phyloP scores from a whole-genome alignment of 352 stramenopile genomes.

The Globisporangium ultimum region DNA sequence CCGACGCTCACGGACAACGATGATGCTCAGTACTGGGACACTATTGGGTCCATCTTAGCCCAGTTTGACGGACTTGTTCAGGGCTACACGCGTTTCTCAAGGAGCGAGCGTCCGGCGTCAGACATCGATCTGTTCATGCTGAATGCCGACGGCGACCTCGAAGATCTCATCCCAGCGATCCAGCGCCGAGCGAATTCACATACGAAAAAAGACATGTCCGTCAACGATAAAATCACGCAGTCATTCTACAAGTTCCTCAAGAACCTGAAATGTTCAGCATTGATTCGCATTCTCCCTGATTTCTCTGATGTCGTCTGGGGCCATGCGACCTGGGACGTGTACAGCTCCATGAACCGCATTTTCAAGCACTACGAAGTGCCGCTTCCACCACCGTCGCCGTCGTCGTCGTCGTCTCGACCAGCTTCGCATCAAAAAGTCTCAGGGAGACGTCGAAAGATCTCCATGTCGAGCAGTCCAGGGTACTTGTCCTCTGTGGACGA shows the following conservation, averaged over 20 bases:
- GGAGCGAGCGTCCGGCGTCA: slow-evolving; percentile 18
- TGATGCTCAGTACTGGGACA: slow-evolving; percentile 28
- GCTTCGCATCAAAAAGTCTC: no score
- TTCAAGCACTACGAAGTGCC: slow-evolving; percentile 82
- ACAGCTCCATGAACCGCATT: slow-evolving; percentile 68
- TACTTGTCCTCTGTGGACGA: slow-evolving; percentile 78
- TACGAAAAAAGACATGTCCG: no score
- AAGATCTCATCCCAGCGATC: slow-evolving; percentile 45
- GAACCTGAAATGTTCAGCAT: slow-evolving; percentile 67
- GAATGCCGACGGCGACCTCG: slow-evolving; percentile 50
- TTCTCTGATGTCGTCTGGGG: slow-evolving; percentile 61
- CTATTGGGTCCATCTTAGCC: slow-evolving; percentile 28
- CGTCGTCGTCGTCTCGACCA: neutral
- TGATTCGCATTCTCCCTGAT: slow-evolving; percentile 62
- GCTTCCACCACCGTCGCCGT: slow-evolving; percentile 14
- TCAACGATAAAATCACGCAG: slow-evolving; percentile 12
- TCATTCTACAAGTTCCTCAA: slow-evolving; percentile 45
- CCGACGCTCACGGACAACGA: slow-evolving; percentile 13
- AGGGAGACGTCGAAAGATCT: slow-evolving; percentile 32
- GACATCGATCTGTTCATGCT: slow-evolving; percentile 48
- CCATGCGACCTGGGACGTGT: slow-evolving; percentile 73
- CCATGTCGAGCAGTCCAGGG: slow-evolving; percentile 74
- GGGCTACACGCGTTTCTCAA: slow-evolving; percentile 32
- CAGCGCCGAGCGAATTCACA: slow-evolving; percentile 7
- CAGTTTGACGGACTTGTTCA: slow-evolving; percentile 54